Evolutionary conservation across 2,329 filamentous ascomycete species (phyloP).

Genomic region (Gremmenia infestans): DNA sequence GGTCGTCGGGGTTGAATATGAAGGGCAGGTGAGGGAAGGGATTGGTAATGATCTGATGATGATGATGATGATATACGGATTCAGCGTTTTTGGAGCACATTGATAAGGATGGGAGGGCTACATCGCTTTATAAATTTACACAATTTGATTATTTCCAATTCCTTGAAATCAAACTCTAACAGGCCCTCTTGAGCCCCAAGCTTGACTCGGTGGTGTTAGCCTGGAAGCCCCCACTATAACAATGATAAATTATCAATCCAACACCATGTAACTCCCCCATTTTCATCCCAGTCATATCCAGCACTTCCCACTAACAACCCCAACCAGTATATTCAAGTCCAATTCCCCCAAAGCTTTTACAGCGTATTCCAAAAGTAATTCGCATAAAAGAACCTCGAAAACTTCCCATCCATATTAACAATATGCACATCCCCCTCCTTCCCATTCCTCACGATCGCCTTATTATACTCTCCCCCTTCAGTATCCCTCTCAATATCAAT

Average conservation of each 20-base stretch:
- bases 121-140: neutral
- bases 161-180: neutral
- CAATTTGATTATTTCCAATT: slow-evolving; percentile 1
- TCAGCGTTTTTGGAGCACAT: slow-evolving; percentile 1
- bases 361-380: slow-evolving; percentile 95
- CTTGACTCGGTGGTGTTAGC: slow-evolving; percentile 1
- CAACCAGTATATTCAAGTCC: neutral
- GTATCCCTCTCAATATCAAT: slow-evolving; percentile 78
- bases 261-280: slow-evolving; percentile 1
- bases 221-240: neutral
- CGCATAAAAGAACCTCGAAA: slow-evolving; percentile 86
- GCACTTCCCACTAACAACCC: neutral
- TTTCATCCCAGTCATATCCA: neutral
- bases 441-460: slow-evolving; percentile 79
- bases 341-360: slow-evolving; percentile 37
- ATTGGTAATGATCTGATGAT: slow-evolving; percentile 8
- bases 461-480: slow-evolving; percentile 73
- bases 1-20: slow-evolving; percentile 22
- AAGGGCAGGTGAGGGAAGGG: slow-evolving; percentile 17
- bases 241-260: neutral
- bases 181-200: neutral
- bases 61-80: neutral
- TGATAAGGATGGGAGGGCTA: neutral
- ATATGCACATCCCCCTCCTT: slow-evolving; percentile 90
- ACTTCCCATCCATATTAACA: slow-evolving; percentile 89